A percentile compares a stretch with the other conserved stretches of the same genome.
Conservation (phyloP, 768 basidiomycete species). For the Nevesoporus exiguus region DNA sequence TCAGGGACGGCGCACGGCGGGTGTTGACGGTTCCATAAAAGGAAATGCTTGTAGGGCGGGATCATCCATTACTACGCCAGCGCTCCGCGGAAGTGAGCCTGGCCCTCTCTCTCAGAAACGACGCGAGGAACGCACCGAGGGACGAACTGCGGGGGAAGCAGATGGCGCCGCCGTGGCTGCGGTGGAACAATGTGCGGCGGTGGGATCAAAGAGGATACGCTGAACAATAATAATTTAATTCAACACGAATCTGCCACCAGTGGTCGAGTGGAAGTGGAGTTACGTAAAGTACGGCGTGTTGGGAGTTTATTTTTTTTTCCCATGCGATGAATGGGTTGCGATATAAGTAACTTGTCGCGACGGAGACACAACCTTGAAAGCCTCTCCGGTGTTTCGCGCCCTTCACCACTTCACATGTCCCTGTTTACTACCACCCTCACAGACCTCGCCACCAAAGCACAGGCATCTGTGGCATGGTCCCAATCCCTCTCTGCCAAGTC, state of each 20-base stretch:
- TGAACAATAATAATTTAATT: background rate
- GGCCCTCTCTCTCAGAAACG: background rate
- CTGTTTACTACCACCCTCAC: slow-evolving; percentile 23
- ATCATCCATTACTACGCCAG: slow-evolving; percentile 8
- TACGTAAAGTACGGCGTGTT: slow-evolving; percentile 20
- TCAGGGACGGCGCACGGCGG: slow-evolving; percentile 23
- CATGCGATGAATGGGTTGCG: slow-evolving; percentile 19
- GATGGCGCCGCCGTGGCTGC: slow-evolving; percentile 2
- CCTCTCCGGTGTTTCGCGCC: slow-evolving; percentile 6
- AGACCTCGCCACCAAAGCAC: slow-evolving; percentile 29
- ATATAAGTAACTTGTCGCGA: slow-evolving; percentile 35
- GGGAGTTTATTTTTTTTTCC: slow-evolving; percentile 23
- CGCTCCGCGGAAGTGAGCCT: slow-evolving; percentile 21
- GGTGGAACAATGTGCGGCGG: background rate
- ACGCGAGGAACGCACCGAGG: background rate
- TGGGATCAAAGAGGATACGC: background rate
- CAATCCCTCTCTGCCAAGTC: slow-evolving; percentile 2
- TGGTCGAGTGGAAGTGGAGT: background rate
- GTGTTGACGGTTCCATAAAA: slow-evolving; percentile 13
- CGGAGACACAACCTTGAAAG: slow-evolving; percentile 11
- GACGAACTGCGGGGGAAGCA: slow-evolving; percentile 1
- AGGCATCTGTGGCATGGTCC: slow-evolving; percentile 14
- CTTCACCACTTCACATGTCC: slow-evolving; percentile 29
- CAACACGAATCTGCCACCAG: too few species aligned
- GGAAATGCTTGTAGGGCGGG: slow-evolving; percentile 6